Percentiles rank a stretch among this genome's conserved stretches.
Evolutionary conservation across 371 early-diverging fungal genomes (phyloP).

Genomic region (Vairimorpha necatrix): DNA sequence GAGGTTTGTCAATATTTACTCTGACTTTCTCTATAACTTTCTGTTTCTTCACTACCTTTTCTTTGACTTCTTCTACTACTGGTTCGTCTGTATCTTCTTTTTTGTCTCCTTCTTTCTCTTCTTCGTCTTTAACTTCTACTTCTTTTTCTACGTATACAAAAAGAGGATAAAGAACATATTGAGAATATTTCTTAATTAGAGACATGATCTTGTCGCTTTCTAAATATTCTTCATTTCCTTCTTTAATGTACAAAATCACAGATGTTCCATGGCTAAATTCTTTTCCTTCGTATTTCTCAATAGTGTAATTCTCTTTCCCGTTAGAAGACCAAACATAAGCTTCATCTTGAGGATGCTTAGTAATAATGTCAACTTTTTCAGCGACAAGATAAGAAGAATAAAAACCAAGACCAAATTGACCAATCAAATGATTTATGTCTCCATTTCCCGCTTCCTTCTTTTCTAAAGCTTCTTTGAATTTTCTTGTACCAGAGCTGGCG

Average conservation of each 20-base stretch:
- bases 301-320: slow-evolving; percentile 81
- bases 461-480: slow-evolving; percentile 78
- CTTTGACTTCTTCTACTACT: slow-evolving; percentile 66
- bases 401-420: slow-evolving; percentile 96
- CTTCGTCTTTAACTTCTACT: slow-evolving; percentile 72
- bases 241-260: slow-evolving; percentile 80
- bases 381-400: slow-evolving; percentile 91
- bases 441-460: slow-evolving; percentile 65
- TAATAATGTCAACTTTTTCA: slow-evolving; percentile 81
- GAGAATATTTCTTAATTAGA: slow-evolving; percentile 84
- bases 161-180: slow-evolving; percentile 84
- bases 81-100: slow-evolving; percentile 57
- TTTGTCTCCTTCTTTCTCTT: slow-evolving; percentile 66
- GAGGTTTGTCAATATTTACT: slow-evolving; percentile 72
- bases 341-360: slow-evolving; percentile 84
- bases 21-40: slow-evolving; percentile 68
- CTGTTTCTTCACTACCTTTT: slow-evolving; percentile 69
- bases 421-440: slow-evolving; percentile 78
- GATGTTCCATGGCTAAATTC: slow-evolving; percentile 77
- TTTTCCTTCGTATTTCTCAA: slow-evolving; percentile 74
- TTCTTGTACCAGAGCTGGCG: slow-evolving; percentile 85
- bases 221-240: slow-evolving; percentile 79
- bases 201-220: slow-evolving; percentile 72
- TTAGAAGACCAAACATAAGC: slow-evolving; percentile 85
- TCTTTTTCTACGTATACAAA: slow-evolving; percentile 72